phyloP scores from a whole-genome alignment of 306 rosid species.

The Prunus fruticosa region DNA sequence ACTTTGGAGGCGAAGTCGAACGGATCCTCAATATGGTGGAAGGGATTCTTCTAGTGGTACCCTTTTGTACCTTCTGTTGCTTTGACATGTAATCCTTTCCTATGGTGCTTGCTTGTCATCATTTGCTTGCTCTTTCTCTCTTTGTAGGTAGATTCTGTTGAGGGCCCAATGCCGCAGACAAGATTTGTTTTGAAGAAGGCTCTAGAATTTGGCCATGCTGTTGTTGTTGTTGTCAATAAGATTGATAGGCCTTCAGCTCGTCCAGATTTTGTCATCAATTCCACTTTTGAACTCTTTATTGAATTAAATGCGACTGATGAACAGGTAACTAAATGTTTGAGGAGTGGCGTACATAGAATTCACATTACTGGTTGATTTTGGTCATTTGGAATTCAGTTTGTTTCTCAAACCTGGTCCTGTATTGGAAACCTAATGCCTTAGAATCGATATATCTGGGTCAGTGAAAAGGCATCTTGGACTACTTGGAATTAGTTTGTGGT shows the following conservation, averaged over 20 bases:
- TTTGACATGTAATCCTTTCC: slow-evolving; percentile 10
- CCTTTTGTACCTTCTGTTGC: slow-evolving; percentile 16
- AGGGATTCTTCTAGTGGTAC: slow-evolving; percentile 97
- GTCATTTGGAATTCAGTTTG: neutral
- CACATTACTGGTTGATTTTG: slow-evolving; percentile 5
- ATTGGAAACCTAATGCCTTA: neutral
- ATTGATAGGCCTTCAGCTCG: slow-evolving; percentile 95
- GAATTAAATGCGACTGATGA: slow-evolving; percentile 95
- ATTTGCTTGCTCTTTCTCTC: slow-evolving; percentile 21
- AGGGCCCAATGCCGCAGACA: slow-evolving; percentile 99
- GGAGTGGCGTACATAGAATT: neutral
- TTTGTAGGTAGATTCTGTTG: slow-evolving; percentile 94
- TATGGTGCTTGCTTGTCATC: slow-evolving; percentile 17
- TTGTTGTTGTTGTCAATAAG: slow-evolving; percentile 96
- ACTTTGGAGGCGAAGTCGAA: slow-evolving; percentile 98
- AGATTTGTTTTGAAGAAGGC: slow-evolving; percentile 99
- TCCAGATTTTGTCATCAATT: slow-evolving; percentile 86
- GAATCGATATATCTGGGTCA: neutral
- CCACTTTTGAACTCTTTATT: slow-evolving; percentile 95
- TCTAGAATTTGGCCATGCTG: slow-evolving; percentile 93
- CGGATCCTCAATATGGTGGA: slow-evolving; percentile 98
- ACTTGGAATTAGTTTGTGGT: neutral
- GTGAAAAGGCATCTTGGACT: neutral
- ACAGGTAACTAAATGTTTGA: slow-evolving; percentile 57
- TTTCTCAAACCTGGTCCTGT: neutral